phyloP scores from a whole-genome alignment of 768 basidiomycete species.

The Xerocomellus amylosporus region DNA sequence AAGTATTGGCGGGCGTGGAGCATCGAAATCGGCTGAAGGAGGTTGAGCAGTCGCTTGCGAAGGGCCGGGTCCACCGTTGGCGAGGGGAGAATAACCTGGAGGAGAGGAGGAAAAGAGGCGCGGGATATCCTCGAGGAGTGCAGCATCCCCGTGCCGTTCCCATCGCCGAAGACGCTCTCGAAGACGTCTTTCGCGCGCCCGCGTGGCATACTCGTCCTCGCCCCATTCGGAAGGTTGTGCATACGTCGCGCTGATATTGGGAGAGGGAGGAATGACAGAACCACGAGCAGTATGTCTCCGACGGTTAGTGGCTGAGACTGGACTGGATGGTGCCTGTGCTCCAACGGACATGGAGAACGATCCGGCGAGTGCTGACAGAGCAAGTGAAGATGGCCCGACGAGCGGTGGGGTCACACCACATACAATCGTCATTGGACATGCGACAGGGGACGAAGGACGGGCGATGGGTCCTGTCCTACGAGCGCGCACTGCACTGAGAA shows the following conservation, averaged over 20 bases:
- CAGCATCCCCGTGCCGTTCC: slow-evolving; percentile 58
- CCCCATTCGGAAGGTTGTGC: slow-evolving; percentile 47
- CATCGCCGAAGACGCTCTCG: slow-evolving; percentile 69
- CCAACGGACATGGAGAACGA: slow-evolving; percentile 11
- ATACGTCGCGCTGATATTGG: slow-evolving; percentile 8
- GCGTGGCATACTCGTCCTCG: slow-evolving; percentile 64
- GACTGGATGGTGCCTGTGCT: slow-evolving; percentile 10
- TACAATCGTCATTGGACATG: slow-evolving; percentile 75
- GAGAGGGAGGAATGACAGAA: slow-evolving; percentile 31
- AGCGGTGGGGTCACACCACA: slow-evolving; percentile 85
- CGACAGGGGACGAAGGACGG: slow-evolving; percentile 55
- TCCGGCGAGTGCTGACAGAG: slow-evolving; percentile 7
- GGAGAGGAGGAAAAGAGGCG: slow-evolving; percentile 39
- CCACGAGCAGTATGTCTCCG: slow-evolving; percentile 18
- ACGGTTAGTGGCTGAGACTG: neutral
- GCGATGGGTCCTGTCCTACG: slow-evolving; percentile 66
- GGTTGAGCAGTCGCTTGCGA: slow-evolving; percentile 24
- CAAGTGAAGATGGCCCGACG: slow-evolving; percentile 41
- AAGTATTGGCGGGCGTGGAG: slow-evolving; percentile 23
- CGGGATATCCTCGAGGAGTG: slow-evolving; percentile 64
- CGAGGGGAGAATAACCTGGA: slow-evolving; percentile 7
- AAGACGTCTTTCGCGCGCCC: slow-evolving; percentile 68
- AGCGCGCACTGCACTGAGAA: slow-evolving; percentile 74
- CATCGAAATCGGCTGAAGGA: slow-evolving; percentile 28
- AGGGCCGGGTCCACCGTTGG: neutral